Base-by-base conservation (phyloP, 108 stramenopile genomes). In the Seminavis robusta region DNA sequence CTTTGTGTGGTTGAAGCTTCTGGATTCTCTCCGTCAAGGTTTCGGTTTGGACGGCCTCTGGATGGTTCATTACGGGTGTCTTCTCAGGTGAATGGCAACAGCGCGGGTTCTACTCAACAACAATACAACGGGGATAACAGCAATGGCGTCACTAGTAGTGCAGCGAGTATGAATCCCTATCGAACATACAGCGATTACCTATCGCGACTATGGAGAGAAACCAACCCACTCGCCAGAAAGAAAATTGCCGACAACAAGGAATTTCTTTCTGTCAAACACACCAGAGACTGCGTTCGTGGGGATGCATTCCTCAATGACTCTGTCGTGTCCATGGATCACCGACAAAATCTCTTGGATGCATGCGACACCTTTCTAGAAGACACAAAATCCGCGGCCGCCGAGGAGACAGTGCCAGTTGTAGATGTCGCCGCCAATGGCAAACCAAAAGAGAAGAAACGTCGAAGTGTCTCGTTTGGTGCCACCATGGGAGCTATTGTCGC, bases 401-500 rank as follows among this genome's bases (percentile, higher is more conserved):
- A 15, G 28, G 29, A 20, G 31, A 65, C 44, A 19, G 16, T 34
- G 4, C 30, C 26, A 21, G 21, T 21, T 30, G 52, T 2, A 17
- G 13, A 3, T 9, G 2, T 38, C 15, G 3, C 29, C 36, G 29
- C 9, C 17, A 48, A 31, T 13, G 19, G 10, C 45, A 47, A 43
- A 5, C n/a, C 46, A 11, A 47, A 33, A 15, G 57, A 61, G 34
- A 67, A 70, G 48, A 65, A 51, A 51, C 64, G 71, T 17, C 80
- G 92, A 0, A 86, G 84, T 28, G 67, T 88, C 31, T 61, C 84
- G 52, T 86, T 86, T 47, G 95, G 95, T 11, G 87, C 85, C 4
- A 47, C 77, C 29, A 86, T 98, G 91, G 95, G 92, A 20, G 63
- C 73, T 1, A 51, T 74, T 23, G 90, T 91, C 4, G 95, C 95